These are phyloP conservation scores for Aspergillus calidoustus DNA, from an alignment of 2,329 filamentous ascomycete genomes.

Conservation along the genomic window DNA sequence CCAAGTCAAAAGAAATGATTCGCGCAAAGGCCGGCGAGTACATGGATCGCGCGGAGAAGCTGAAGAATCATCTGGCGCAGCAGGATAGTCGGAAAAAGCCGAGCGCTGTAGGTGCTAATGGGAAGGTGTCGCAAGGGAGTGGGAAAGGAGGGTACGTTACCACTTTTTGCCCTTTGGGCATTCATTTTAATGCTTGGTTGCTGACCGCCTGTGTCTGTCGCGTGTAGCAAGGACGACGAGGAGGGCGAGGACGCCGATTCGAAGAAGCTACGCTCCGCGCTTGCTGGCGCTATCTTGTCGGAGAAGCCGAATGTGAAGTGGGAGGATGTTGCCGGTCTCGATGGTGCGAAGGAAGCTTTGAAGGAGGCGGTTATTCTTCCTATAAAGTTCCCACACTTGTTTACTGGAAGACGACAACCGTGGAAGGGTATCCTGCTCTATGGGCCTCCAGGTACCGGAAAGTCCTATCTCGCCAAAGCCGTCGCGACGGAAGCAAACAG, in stretches of 20 bases:
- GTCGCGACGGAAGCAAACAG: constrained; percentile 98
- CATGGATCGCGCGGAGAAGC: constrained; percentile 98
- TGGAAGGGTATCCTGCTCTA: constrained; percentile 99
- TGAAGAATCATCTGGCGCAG: constrained; percentile 86
- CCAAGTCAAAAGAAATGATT: constrained; percentile 96
- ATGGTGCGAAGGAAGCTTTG: constrained; percentile 91
- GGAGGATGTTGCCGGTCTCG: constrained; percentile 96
- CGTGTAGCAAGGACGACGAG: constrained; percentile 56
- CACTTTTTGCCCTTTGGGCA: neutral
- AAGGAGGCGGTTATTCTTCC: constrained; percentile 98
- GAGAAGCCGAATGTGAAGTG: constrained; percentile 96
- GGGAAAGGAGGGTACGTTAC: constrained; percentile 60
- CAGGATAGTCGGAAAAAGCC: constrained; percentile 57
- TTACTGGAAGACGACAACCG: constrained; percentile 92
- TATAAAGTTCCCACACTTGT: constrained; percentile 97
- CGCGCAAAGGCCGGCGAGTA: constrained; percentile 93
- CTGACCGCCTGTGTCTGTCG: constrained; percentile 11
- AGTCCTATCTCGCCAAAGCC: constrained; percentile 95
- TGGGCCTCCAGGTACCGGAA: constrained; percentile 94
- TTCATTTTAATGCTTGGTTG: neutral
- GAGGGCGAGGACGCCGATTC: constrained; percentile 79
- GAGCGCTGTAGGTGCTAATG: constrained; percentile 57
- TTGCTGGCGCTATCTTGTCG: constrained; percentile 88
- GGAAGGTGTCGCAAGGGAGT: constrained; percentile 53
- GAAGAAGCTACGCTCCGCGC: constrained; percentile 91